Percentiles rank a stretch among this genome's conserved stretches.
These are phyloP conservation scores for Panicum miliaceum DNA, from an alignment of 176 grass and related monocot genomes.

Conservation along the genomic window DNA sequence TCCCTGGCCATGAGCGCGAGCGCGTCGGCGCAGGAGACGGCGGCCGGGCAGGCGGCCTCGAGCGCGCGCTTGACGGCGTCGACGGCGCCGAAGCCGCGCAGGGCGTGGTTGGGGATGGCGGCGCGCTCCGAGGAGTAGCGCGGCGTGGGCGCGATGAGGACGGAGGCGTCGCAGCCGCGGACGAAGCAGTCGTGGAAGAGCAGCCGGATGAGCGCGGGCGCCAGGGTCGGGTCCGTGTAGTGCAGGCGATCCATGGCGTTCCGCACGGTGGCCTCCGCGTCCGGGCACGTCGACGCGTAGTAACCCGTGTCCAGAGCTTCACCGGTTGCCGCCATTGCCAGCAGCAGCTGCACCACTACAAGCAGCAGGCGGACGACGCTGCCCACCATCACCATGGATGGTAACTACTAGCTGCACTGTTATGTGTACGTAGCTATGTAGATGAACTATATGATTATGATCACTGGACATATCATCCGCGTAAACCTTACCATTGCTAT, in stretches of 20 bases:
- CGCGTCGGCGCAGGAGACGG: conserved; percentile 65
- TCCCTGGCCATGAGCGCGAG: conserved; percentile 60
- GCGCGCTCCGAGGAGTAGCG: conserved; percentile 29
- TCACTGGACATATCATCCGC: too few species aligned
- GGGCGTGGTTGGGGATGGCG: conserved; percentile 49
- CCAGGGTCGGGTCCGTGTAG: conserved; percentile 29
- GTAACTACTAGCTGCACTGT: too few species aligned
- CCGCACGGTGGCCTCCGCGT: conserved; percentile 46
- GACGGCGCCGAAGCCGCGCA: conserved; percentile 56
- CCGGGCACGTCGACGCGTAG: conserved; percentile 54
- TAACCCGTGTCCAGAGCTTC: conserved; percentile 40
- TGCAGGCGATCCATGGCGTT: conserved; percentile 34
- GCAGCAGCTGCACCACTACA: neutral
- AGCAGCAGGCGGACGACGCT: neutral
- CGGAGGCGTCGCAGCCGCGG: conserved; percentile 63
- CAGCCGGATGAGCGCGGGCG: conserved; percentile 40
- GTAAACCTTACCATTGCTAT: neutral
- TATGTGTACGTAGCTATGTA: too few species aligned
- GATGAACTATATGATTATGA: neutral
- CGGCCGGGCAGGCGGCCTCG: conserved; percentile 38
- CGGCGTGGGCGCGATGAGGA: conserved; percentile 43
- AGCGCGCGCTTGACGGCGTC: conserved; percentile 40
- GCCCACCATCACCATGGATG: neutral
- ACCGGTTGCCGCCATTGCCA: neutral
- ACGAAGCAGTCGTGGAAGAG: conserved; percentile 63